Base-by-base conservation (phyloP, 306 rosid genomes). In the Leucaena leucocephala region DNA sequence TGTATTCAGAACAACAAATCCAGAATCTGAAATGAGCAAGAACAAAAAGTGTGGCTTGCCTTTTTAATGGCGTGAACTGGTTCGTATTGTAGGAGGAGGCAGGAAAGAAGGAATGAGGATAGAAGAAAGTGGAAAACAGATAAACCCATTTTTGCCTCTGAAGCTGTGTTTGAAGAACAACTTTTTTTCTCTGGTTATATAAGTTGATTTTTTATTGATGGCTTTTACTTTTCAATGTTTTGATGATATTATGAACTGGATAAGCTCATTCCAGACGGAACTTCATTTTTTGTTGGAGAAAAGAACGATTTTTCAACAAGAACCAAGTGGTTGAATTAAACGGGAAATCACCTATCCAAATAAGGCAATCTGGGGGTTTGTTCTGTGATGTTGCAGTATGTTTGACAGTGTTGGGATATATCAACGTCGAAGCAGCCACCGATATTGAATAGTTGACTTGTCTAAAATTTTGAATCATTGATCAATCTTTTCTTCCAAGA, bases 21-120 rank as follows among this genome's bases (percentile, higher is more conserved):
- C 17, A 33, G 22, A 21, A 52, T 7, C 19, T 44, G 13, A 69
- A 45, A 27, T 45, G 40, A 45, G 33, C 38, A 68, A 34, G 21
- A 49, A 12, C 67, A 0, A 8, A 61, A 49, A 13, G n/a, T 33
- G 50, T 34, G 52, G 55, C 74, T 74, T 74, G 68, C 81, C 74
- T 71, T 69, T 62, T 75, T 75, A 2, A 43, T 75, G 74, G 83
- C 81, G 65, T 84, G 59, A 43, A 75, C 68, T 61, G 86, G 55
- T 76, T 80, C 58, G 2, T 15, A 58, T 68, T 42, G 74, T 55
- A 70, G 76, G 59, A 70, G 59, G 59, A 70, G 34, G 72, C 19
- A 71, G 8, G 71, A 71, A 27, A 79, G 81, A 44, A 79, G 59
- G 15, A 83, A 40, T 16, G 72, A 75, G 7, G 78, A 74, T 68